These are phyloP conservation scores for Fusarium sp. DNA, from an alignment of 2,329 filamentous ascomycete genomes.

Conservation along the genomic window DNA sequence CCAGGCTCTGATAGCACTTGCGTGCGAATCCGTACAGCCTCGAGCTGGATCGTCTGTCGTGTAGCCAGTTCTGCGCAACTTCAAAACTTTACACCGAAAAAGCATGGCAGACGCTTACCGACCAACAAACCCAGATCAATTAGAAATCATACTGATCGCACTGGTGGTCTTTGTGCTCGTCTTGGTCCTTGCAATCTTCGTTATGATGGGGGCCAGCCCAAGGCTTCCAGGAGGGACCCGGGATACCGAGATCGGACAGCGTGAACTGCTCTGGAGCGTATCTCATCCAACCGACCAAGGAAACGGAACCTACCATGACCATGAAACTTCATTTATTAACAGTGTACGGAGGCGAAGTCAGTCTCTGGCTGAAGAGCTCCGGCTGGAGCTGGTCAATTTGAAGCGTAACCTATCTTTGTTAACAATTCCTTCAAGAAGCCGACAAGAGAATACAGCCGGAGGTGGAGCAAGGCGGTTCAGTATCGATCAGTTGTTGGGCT, in stretches of 20 bases:
- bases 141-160: slow-evolving; percentile 52
- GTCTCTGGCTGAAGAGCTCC: slow-evolving; percentile 43
- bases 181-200: slow-evolving; percentile 47
- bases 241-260: slow-evolving; percentile 36
- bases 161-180: slow-evolving; percentile 50
- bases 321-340: slow-evolving; percentile 38
- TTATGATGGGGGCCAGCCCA: slow-evolving; percentile 46
- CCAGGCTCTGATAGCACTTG: neutral
- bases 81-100: neutral
- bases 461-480: slow-evolving; percentile 24
- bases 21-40: slow-evolving; percentile 1
- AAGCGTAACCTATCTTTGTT: slow-evolving; percentile 33
- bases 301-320: slow-evolving; percentile 30
- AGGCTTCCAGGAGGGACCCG: slow-evolving; percentile 22
- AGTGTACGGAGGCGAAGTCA: slow-evolving; percentile 44
- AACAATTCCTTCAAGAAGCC: slow-evolving; percentile 15
- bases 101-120: slow-evolving; percentile 42
- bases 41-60: slow-evolving; percentile 13
- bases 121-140: slow-evolving; percentile 44
- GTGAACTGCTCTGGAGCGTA: slow-evolving; percentile 33
- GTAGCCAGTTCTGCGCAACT: slow-evolving; percentile 4
- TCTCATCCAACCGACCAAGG: slow-evolving; percentile 22
- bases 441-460: slow-evolving; percentile 2
- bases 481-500: slow-evolving; percentile 33
- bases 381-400: slow-evolving; percentile 38